A percentile compares a stretch with the other conserved stretches of the same genome.
phyloP scores from a whole-genome alignment of 257 asterid species.

The Solanum paucissectum region DNA sequence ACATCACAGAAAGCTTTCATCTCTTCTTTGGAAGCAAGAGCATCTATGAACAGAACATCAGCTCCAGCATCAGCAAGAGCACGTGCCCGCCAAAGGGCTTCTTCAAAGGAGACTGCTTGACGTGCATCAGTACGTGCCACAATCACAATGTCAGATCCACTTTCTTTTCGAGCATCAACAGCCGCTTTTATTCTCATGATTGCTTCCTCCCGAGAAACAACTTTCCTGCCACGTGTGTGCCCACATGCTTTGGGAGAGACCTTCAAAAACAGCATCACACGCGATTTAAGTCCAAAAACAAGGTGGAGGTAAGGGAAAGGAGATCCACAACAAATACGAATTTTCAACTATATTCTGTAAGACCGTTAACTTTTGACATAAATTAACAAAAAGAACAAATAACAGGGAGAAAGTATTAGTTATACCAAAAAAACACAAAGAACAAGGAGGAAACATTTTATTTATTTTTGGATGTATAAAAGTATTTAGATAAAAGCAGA shows the following conservation, averaged over 20 bases:
- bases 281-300: not conserved
- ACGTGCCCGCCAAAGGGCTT: constrained; percentile 82
- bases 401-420: not conserved
- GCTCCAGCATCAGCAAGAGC: constrained; percentile 91
- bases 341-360: not conserved
- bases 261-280: constrained; percentile 24
- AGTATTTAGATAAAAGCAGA: not conserved
- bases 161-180: constrained; percentile 80
- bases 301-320: not conserved
- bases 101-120: constrained; percentile 78
- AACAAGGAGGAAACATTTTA: not conserved
- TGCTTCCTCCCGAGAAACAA: constrained; percentile 86
- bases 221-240: constrained; percentile 84
- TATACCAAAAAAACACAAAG: not conserved
- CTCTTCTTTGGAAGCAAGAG: constrained; percentile 87
- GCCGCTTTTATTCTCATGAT: constrained; percentile 76
- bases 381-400: not conserved
- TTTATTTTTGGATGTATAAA: not conserved
- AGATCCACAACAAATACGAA: not conserved
- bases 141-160: constrained; percentile 86
- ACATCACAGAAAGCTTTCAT: constrained; percentile 79
- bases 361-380: not conserved
- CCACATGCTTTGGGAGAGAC: constrained; percentile 97
- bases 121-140: constrained; percentile 98
- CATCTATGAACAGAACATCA: constrained; percentile 88